phyloP scores from a whole-genome alignment of 441 rosid species.

The Populus hybrid region DNA sequence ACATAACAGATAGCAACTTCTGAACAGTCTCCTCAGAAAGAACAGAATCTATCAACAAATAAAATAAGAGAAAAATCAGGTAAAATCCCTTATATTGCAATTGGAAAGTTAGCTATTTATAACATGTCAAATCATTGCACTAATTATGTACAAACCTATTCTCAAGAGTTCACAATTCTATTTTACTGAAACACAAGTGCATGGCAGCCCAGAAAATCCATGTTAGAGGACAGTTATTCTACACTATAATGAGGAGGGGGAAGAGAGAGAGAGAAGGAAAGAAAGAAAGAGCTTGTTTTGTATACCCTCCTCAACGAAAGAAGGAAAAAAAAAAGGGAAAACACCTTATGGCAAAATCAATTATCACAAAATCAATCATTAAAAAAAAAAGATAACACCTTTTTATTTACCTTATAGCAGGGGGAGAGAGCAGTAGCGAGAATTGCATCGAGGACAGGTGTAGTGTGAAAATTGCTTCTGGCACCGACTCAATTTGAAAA shows the following conservation, averaged over 20 bases:
- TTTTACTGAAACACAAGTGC: neutral
- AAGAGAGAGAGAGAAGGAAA: no score
- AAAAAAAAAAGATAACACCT: neutral
- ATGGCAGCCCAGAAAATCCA: neutral
- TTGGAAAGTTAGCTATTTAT: neutral
- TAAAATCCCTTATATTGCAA: neutral
- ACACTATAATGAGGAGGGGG: neutral
- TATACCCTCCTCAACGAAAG: neutral
- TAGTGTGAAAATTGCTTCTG: constrained; percentile 91
- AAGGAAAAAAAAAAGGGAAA: neutral
- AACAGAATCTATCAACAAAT: constrained; percentile 35
- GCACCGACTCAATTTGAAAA: constrained; percentile 37
- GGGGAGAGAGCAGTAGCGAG: constrained; percentile 77
- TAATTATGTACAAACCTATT: neutral
- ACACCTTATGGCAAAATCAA: no score
- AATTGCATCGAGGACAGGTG: constrained; percentile 91
- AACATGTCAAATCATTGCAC: neutral
- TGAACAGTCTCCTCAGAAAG: constrained; percentile 59
- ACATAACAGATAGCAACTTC: constrained; percentile 62
- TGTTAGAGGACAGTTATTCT: neutral
- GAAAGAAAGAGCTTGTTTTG: neutral
- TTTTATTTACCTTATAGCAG: constrained; percentile 57
- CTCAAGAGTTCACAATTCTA: neutral
- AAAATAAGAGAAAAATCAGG: constrained; percentile 14
- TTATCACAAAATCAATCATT: neutral